Base-by-base conservation (phyloP, 371 early-diverging fungal species). In the Blakeslea trispora region DNA sequence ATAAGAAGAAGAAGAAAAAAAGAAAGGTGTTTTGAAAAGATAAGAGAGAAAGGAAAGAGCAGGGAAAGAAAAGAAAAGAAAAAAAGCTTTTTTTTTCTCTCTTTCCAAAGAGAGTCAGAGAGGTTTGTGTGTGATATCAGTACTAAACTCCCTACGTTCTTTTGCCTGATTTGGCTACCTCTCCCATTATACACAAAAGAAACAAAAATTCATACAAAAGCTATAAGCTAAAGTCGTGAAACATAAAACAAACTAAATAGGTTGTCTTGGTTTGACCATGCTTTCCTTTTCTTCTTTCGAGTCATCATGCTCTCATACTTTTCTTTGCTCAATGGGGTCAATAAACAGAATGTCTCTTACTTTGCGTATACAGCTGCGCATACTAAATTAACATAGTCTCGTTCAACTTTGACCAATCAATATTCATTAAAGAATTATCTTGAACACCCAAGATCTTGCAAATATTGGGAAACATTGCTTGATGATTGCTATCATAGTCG, bases 161-260 rank as follows among this genome's bases (percentile, higher is more conserved):
- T 56, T 56, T 56, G 41, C 56, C 48, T 21, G 39, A 48, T 56
- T 22, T 56, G 28, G 56, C 41, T 56, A 56, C 48, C 14, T 41
- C 41, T 19, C 14, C 31, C 40, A 39, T 40, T 37, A 13, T 1
- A 37, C 37, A 2, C 14, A 7, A 37, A 37, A 9, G 9, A 9
- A 2, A 3, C 14, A 9, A 37, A 2, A 9, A 37, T 37, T 37
- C 2, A 9, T 37, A 37, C 37, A 37, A 11, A 10, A 6, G 11
- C 2, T 6, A 37, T 37, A 7, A 37, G 14, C 2, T 10, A 37
- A 37, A 7, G 28, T 5, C 7, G 7, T 28, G 28, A 3, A 28
- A 28, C 7, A 28, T 7, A 28, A 28, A 28, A 28, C 5, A 28
- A 7, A n/a, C n/a, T n/a, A 28, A 28, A 28, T 28, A 28, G n/a